Conservation (phyloP, 2,329 filamentous ascomycete species). For the Fusarium cicatricum region DNA sequence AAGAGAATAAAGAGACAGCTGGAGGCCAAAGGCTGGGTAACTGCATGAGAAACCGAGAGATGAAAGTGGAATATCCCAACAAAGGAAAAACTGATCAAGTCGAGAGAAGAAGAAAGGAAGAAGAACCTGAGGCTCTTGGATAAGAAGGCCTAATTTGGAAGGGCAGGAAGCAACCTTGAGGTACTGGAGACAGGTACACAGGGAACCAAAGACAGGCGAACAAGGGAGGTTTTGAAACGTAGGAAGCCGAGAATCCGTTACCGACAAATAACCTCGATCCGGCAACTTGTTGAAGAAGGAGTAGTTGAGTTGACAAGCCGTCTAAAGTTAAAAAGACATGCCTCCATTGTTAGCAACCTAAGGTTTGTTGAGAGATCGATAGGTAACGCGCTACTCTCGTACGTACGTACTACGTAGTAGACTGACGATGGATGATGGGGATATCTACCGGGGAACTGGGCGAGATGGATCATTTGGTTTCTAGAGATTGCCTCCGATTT, state of each 20-base stretch:
- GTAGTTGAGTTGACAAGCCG: slow-evolving; percentile 1
- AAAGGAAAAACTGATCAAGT: neutral
- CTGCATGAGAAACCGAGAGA: neutral
- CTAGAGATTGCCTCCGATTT: slow-evolving; percentile 24
- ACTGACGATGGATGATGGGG: slow-evolving; percentile 19
- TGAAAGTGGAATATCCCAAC: neutral
- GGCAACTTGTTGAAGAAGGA: neutral
- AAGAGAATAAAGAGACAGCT: slow-evolving; percentile 11
- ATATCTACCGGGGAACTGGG: slow-evolving; percentile 24
- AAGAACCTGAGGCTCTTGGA: slow-evolving; percentile 18
- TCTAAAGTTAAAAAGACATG: slow-evolving; percentile 1
- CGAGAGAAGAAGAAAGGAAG: slow-evolving; percentile 4
- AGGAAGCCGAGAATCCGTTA: neutral
- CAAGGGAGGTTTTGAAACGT: slow-evolving; percentile 9
- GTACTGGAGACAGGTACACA: slow-evolving; percentile 1
- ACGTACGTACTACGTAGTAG: neutral
- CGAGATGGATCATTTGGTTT: slow-evolving; percentile 12
- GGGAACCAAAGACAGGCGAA: slow-evolving; percentile 1
- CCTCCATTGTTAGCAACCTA: neutral
- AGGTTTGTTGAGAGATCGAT: slow-evolving; percentile 11
- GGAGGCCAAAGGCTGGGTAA: slow-evolving; percentile 18
- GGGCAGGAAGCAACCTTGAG: slow-evolving; percentile 15
- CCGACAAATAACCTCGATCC: slow-evolving; percentile 2
- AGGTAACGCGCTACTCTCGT: no score
- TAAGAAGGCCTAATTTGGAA: slow-evolving; percentile 30